Conservation (phyloP, 495 filamentous ascomycete species). For the Peziza echinospora region DNA sequence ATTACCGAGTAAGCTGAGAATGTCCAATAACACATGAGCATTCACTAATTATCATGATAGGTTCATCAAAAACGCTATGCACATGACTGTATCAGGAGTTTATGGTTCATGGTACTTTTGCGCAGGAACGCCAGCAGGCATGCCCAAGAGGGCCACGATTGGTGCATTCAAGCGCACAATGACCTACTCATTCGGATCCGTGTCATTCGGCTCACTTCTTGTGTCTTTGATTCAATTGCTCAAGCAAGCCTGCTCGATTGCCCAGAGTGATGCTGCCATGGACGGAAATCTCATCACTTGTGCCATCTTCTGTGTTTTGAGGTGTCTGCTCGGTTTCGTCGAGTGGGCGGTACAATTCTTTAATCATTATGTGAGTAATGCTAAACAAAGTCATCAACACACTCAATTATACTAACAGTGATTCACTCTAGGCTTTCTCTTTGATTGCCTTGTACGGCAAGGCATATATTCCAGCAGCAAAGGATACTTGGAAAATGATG, state of each 20-base stretch:
- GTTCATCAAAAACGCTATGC: slow-evolving; percentile 77
- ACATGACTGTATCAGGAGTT: slow-evolving; percentile 39
- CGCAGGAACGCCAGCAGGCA: slow-evolving; percentile 33
- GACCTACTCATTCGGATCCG: slow-evolving; percentile 81
- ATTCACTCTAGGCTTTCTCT: slow-evolving; percentile 54
- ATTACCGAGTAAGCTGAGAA: slow-evolving; percentile 41
- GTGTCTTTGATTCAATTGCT: slow-evolving; percentile 76
- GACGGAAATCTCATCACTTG: slow-evolving; percentile 47
- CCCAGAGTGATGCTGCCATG: slow-evolving; percentile 37
- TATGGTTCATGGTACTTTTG: slow-evolving; percentile 49
- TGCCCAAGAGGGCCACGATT: slow-evolving; percentile 53
- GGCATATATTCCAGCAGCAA: slow-evolving; percentile 60
- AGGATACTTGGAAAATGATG: slow-evolving; percentile 78
- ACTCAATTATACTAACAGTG: neutral
- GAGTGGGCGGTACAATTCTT: slow-evolving; percentile 68
- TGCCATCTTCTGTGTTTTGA: slow-evolving; percentile 47
- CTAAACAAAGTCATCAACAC: neutral
- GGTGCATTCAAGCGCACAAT: slow-evolving; percentile 54
- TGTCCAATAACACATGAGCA: no score
- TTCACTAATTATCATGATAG: no score
- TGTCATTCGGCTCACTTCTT: slow-evolving; percentile 62
- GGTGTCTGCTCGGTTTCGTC: slow-evolving; percentile 53
- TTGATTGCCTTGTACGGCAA: slow-evolving; percentile 87
- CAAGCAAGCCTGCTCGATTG: slow-evolving; percentile 53
- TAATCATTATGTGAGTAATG: slow-evolving; percentile 23